phyloP scores from a whole-genome alignment of 2,329 filamentous ascomycete species.

The Ophiostoma montium region DNA sequence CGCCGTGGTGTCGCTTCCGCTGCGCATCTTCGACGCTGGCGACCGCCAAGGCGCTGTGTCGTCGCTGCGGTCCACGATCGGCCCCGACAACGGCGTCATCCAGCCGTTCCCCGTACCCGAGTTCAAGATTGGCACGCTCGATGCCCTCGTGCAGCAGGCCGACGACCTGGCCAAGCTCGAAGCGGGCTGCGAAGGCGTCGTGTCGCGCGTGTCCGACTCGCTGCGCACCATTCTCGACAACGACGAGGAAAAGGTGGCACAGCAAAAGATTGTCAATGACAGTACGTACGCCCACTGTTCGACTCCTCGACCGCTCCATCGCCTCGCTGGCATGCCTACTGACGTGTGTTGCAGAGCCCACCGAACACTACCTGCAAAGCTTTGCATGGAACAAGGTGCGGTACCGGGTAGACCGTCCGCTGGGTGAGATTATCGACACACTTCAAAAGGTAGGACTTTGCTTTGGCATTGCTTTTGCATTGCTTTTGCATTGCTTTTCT shows the following conservation, averaged over 20 bases:
- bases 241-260: slow-evolving; percentile 65
- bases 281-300: slow-evolving; percentile 46
- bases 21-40: slow-evolving; percentile 68
- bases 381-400: slow-evolving; percentile 98
- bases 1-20: slow-evolving; percentile 78
- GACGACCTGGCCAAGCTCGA: slow-evolving; percentile 90
- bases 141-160: slow-evolving; percentile 88
- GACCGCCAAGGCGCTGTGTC: slow-evolving; percentile 70
- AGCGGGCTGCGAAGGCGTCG: slow-evolving; percentile 61
- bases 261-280: slow-evolving; percentile 89
- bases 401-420: slow-evolving; percentile 82
- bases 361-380: slow-evolving; percentile 76
- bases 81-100: slow-evolving; percentile 60
- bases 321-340: neutral
- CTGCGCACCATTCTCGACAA: slow-evolving; percentile 70
- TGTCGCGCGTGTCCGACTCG: slow-evolving; percentile 77
- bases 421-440: slow-evolving; percentile 73
- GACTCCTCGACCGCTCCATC: neutral
- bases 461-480: too few species aligned
- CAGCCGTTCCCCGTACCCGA: slow-evolving; percentile 71
- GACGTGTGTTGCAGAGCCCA: slow-evolving; percentile 52
- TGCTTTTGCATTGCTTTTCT: too few species aligned
- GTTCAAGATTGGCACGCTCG: slow-evolving; percentile 95
- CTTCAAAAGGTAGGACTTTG: slow-evolving; percentile 65
- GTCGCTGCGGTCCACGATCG: slow-evolving; percentile 57